A percentile compares a stretch with the other conserved stretches of the same genome.
Evolutionary conservation across 192 early-diverging fungal species (phyloP).

Genomic region (Thoreauomyces humboldtii): DNA sequence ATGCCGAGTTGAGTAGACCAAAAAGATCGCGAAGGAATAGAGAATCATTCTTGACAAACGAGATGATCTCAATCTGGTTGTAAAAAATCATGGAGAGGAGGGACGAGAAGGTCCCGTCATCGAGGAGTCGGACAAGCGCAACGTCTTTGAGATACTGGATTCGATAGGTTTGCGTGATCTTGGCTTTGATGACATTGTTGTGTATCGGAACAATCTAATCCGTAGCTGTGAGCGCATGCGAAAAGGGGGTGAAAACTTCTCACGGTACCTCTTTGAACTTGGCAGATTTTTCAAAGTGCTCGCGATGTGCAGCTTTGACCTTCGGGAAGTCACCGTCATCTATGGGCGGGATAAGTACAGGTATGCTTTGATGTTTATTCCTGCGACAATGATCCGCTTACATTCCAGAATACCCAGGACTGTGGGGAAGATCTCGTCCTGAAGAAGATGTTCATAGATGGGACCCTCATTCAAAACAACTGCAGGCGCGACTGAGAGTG

Average conservation of each 20-base stretch:
- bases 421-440: constrained; percentile 70
- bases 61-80: constrained; percentile 83
- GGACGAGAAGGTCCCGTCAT: constrained; percentile 72
- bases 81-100: constrained; percentile 76
- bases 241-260: too few relatives aligned
- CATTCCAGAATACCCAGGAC: constrained; percentile 87
- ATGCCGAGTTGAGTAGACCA: constrained; percentile 48
- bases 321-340: constrained; percentile 76
- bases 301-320: constrained; percentile 69
- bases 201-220: constrained; percentile 72
- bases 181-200: constrained; percentile 63
- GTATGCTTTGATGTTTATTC: too few relatives aligned
- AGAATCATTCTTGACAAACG: constrained; percentile 66
- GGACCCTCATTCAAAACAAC: constrained; percentile 77
- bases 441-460: constrained; percentile 71
- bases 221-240: too few relatives aligned
- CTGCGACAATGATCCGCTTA: too few relatives aligned
- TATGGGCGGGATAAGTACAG: constrained; percentile 28
- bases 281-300: constrained; percentile 56
- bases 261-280: constrained; percentile 44
- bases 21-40: constrained; percentile 71
- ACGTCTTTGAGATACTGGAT: constrained; percentile 86
- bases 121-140: constrained; percentile 70
- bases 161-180: constrained; percentile 86
- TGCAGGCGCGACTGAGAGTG: constrained; percentile 13